These are phyloP conservation scores for Candida tropicalis DNA, from an alignment of 1,139 yeast genomes.

Conservation along the genomic window DNA sequence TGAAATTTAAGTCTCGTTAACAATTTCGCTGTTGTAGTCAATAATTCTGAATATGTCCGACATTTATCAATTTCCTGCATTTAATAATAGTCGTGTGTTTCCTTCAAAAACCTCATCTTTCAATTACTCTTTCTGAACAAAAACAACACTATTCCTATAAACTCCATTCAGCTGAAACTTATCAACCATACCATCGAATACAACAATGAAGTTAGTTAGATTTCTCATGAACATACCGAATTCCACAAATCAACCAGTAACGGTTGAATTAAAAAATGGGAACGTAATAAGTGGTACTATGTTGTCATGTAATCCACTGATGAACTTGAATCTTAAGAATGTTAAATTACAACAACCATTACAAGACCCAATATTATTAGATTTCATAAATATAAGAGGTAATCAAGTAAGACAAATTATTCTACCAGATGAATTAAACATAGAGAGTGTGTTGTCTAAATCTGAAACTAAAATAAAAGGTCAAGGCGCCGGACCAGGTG, in stretches of 20 bases:
- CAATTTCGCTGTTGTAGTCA: too few species aligned
- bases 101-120: too few species aligned
- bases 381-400: conserved; percentile 85
- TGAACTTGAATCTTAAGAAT: conserved; percentile 86
- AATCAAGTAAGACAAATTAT: conserved; percentile 84
- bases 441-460: conserved; percentile 69
- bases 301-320: conserved; percentile 83
- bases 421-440: conserved; percentile 84
- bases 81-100: too few species aligned
- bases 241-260: conserved; percentile 78
- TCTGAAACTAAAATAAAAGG: conserved; percentile 42
- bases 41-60: too few species aligned
- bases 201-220: conserved; percentile 50
- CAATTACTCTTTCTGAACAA: too few species aligned
- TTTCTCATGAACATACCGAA: conserved; percentile 79
- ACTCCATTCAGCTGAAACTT: background rate
- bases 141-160: background rate
- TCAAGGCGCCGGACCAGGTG: conserved; percentile 45
- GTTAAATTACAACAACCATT: conserved; percentile 75
- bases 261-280: conserved; percentile 92
- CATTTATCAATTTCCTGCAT: too few species aligned
- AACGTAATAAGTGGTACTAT: conserved; percentile 50
- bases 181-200: background rate
- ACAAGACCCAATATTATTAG: conserved; percentile 73
- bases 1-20: too few species aligned